These are phyloP conservation scores for Pleurotus sapidus DNA, from an alignment of 768 basidiomycete species.

Conservation along the genomic window DNA sequence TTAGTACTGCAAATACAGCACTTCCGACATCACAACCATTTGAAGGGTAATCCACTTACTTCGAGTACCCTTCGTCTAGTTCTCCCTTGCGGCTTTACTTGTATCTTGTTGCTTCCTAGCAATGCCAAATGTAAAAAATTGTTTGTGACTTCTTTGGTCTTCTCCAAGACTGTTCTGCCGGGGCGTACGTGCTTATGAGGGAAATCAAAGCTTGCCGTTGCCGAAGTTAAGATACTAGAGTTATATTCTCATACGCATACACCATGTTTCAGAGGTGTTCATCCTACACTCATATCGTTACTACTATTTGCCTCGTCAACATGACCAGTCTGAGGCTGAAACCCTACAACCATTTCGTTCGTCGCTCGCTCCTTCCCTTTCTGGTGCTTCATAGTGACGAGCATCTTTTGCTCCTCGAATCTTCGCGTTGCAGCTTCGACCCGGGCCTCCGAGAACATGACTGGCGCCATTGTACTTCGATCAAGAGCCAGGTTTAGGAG, in stretches of 20 bases:
- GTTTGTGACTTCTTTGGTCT: too few species aligned
- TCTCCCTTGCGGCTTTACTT: too few species aligned
- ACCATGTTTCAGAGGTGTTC: neutral
- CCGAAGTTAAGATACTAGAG: too few species aligned
- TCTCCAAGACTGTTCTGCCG: too few species aligned
- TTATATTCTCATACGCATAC: too few species aligned
- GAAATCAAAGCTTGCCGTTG: too few species aligned
- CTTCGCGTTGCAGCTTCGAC: neutral
- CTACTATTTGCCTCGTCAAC: neutral
- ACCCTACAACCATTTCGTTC: neutral
- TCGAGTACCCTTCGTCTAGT: too few species aligned
- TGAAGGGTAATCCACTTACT: neutral
- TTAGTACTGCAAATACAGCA: slow-evolving; percentile 6
- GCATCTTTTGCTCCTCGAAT: neutral
- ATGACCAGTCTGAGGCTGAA: neutral
- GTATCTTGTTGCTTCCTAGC: too few species aligned
- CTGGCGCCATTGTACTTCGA: slow-evolving; percentile 16
- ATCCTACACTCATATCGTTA: slow-evolving; percentile 6
- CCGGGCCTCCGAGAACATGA: neutral
- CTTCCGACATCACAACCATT: slow-evolving; percentile 1
- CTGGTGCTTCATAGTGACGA: neutral
- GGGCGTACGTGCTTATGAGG: too few species aligned
- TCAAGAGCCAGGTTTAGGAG: slow-evolving; percentile 81
- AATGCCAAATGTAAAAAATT: too few species aligned
- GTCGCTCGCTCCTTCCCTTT: neutral